These are phyloP conservation scores for Ustilaginoidea virens DNA, from an alignment of 2,329 filamentous ascomycete species.

Conservation along the genomic window DNA sequence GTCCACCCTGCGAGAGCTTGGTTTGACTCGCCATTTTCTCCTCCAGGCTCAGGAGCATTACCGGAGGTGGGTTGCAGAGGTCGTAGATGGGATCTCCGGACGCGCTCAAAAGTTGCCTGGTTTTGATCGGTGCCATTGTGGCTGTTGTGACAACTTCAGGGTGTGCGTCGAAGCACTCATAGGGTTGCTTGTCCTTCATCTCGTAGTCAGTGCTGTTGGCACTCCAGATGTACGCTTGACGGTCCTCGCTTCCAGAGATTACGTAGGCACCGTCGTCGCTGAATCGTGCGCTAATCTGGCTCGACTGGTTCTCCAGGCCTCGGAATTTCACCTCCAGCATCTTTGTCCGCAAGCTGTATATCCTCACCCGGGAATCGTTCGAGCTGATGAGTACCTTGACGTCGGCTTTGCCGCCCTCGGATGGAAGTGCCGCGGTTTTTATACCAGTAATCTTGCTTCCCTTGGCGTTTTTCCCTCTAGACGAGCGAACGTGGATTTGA, in stretches of 20 bases:
- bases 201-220: conserved; percentile 34
- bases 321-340: conserved; percentile 78
- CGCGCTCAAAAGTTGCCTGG: conserved; percentile 59
- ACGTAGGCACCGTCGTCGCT: conserved; percentile 77
- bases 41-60: conserved; percentile 62
- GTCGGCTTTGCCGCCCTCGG: conserved; percentile 36
- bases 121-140: conserved; percentile 65
- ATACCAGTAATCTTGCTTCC: conserved; percentile 97
- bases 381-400: conserved; percentile 81
- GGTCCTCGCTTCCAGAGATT: conserved; percentile 86
- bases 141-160: conserved; percentile 80
- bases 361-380: conserved; percentile 80
- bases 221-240: conserved; percentile 82
- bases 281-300: conserved; percentile 80
- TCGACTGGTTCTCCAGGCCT: conserved; percentile 78
- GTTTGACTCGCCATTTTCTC: conserved; percentile 36
- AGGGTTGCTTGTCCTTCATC: conserved; percentile 62
- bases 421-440: conserved; percentile 49
- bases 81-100: conserved; percentile 93
- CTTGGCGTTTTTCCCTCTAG: conserved; percentile 82
- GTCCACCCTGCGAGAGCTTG: conserved; percentile 19
- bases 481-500: conserved; percentile 86
- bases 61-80: conserved; percentile 84
- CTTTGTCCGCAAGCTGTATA: conserved; percentile 81
- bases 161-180: conserved; percentile 86